Base-by-base conservation (phyloP, 768 basidiomycete genomes). In the Russula emetica region DNA sequence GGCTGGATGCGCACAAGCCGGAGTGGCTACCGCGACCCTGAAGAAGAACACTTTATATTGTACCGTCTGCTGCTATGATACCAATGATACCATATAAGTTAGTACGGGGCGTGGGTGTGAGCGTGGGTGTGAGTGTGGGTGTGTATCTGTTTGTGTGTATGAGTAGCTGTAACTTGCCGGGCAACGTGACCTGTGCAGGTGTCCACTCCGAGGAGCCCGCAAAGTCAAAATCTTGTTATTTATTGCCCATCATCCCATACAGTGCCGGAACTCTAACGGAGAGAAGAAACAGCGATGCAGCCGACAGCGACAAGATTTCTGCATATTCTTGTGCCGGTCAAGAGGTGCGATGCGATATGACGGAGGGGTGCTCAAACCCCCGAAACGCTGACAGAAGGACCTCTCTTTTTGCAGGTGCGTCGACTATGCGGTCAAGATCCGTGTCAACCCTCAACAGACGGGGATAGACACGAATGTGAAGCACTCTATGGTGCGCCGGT, bases 371-470 rank as follows among this genome's bases (percentile, higher is more conserved):
- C 13, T 2, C 38, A 38, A 40, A 40, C 14, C 38, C 38, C 38
- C 38, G 38, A 22, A 8, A 18, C 32, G 32, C 28, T 40, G 26
- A 62, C 50, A 30, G 28, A 13, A 44, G 26, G 14, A 2, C 36
- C 22, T 14, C 34, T 24, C 42, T 42, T n/a, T 59, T 57, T 66
- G 45, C 58, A 97, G 92, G 67, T 87, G 91, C 57, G 90, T 99
- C 57, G 97, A 98, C 78, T 99, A 92, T 85, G 90, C 94, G 4
- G 94, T 96, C 76, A 98, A 98, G 82, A 97, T 99, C 78, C 90
- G 96, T 57, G 93, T 99, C 55, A 96, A 96, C 73, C 84, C 94
- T 7, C 86, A 90, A 68, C 93, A 97, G 72, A 97, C 94, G 40
- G 97, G 94, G 16, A 85, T 99, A 47, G 96, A 99, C 79, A 87